These are phyloP conservation scores for Hypoxylon subgilvum DNA, from an alignment of 495 filamentous ascomycete genomes.

Conservation along the genomic window DNA sequence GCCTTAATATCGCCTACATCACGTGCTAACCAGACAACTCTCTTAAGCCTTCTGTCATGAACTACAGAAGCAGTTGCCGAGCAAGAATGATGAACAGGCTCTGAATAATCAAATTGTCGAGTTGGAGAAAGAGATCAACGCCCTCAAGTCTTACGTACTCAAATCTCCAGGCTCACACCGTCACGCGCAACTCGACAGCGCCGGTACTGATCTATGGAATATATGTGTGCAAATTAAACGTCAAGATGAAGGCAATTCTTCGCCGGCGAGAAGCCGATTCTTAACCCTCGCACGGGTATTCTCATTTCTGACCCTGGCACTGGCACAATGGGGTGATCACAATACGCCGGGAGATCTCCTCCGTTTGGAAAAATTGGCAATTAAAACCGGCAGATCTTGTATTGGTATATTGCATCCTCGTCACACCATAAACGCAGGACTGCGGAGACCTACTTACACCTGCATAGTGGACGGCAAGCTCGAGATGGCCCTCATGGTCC, in stretches of 20 bases:
- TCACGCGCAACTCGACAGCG: constrained; percentile 56
- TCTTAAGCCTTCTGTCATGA: constrained; percentile 40
- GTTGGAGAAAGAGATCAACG: constrained; percentile 32
- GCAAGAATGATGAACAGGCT: constrained; percentile 5
- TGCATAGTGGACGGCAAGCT: constrained; percentile 57
- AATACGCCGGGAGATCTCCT: constrained; percentile 48
- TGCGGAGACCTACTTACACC: constrained; percentile 12
- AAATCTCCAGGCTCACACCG: constrained; percentile 29
- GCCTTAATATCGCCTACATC: background rate
- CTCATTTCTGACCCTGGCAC: constrained; percentile 72
- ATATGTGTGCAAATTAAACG: constrained; percentile 60
- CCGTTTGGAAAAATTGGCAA: constrained; percentile 67
- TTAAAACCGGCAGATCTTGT: constrained; percentile 70
- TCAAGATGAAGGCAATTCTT: constrained; percentile 20
- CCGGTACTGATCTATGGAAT: constrained; percentile 71
- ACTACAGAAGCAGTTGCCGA: constrained; percentile 36
- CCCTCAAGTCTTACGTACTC: constrained; percentile 24
- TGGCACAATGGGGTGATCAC: constrained; percentile 53
- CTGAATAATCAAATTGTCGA: constrained; percentile 18
- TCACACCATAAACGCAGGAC: constrained; percentile 12
- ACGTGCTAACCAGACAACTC: constrained; percentile 29
- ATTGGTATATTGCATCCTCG: constrained; percentile 57
- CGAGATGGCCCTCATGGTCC: constrained; percentile 61
- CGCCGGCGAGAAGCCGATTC: constrained; percentile 30
- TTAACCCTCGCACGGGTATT: constrained; percentile 62